A percentile compares a stretch with the other conserved stretches of the same genome.
phyloP scores from a whole-genome alignment of 2,329 filamentous ascomycete species.

The Aureobasidium sp. region DNA sequence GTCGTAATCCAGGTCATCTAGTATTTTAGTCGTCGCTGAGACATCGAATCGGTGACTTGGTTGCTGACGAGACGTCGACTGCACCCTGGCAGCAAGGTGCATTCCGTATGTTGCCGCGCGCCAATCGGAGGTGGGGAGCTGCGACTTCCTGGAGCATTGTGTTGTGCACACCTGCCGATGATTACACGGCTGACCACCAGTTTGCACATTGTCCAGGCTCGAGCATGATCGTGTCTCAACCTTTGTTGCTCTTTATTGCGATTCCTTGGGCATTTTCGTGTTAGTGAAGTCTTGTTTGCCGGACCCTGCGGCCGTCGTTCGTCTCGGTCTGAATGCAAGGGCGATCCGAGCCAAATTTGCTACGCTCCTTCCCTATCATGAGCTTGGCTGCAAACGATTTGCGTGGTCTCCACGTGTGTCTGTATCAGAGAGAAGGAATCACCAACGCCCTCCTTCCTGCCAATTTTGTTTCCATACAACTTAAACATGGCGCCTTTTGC shows the following conservation, averaged over 20 bases:
- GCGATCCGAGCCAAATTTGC: background rate
- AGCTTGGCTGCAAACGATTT: constrained; percentile 5
- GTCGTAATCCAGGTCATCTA: background rate
- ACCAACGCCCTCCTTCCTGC: constrained; percentile 1
- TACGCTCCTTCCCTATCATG: constrained; percentile 7
- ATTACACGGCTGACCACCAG: constrained; percentile 2
- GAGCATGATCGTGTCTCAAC: background rate
- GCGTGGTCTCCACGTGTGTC: constrained; percentile 6
- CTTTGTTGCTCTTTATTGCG: background rate
- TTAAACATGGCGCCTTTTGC: constrained; percentile 4
- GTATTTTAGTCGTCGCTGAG: background rate
- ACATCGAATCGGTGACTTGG: background rate
- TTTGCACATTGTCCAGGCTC: background rate
- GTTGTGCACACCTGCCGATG: background rate
- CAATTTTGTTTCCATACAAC: background rate
- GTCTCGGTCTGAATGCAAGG: background rate
- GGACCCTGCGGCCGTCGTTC: background rate
- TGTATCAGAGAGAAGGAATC: background rate
- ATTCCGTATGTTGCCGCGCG: background rate
- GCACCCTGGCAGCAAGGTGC: background rate
- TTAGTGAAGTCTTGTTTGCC: background rate
- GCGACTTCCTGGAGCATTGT: background rate
- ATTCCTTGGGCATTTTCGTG: background rate
- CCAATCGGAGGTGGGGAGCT: background rate
- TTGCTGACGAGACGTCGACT: background rate